A percentile compares a stretch with the other conserved stretches of the same genome.
These are phyloP conservation scores for Brassica juncea DNA, from an alignment of 345 rosid genomes.

Conservation along the genomic window DNA sequence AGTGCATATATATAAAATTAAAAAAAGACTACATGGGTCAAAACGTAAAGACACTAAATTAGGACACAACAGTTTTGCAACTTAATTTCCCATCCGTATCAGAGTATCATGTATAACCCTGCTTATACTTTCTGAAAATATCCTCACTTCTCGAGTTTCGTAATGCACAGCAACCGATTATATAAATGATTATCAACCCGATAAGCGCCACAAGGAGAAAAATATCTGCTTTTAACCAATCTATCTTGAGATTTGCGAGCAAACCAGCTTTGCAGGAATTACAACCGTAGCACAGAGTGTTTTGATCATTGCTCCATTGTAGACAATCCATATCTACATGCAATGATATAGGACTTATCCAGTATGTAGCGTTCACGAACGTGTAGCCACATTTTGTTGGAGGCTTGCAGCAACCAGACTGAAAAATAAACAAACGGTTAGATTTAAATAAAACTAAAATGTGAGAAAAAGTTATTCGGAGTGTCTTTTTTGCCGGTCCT, in stretches of 20 bases:
- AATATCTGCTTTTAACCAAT: conserved; percentile 73
- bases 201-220: conserved; percentile 57
- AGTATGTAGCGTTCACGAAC: conserved; percentile 57
- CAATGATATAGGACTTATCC: conserved; percentile 50
- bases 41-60: conserved; percentile 16
- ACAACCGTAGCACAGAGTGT: conserved; percentile 67
- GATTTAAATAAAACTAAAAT: conserved; percentile 9
- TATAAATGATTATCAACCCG: conserved; percentile 61
- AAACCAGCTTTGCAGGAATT: conserved; percentile 92
- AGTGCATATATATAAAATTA: background rate
- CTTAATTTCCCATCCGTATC: conserved; percentile 17
- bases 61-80: background rate
- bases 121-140: conserved; percentile 72
- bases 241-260: conserved; percentile 64
- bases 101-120: conserved; percentile 65
- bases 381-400: conserved; percentile 62
- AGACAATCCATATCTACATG: conserved; percentile 84
- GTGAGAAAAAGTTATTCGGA: background rate
- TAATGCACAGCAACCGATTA: conserved; percentile 75
- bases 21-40: conserved; percentile 2
- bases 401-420: conserved; percentile 75
- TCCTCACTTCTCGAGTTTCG: conserved; percentile 80
- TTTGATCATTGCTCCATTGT: conserved; percentile 88
- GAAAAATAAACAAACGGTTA: conserved; percentile 17
- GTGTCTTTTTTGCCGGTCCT: too few relatives aligned